phyloP scores from a whole-genome alignment of 2,329 filamentous ascomycete genomes.

The Rhytidhysteron rufulum region DNA sequence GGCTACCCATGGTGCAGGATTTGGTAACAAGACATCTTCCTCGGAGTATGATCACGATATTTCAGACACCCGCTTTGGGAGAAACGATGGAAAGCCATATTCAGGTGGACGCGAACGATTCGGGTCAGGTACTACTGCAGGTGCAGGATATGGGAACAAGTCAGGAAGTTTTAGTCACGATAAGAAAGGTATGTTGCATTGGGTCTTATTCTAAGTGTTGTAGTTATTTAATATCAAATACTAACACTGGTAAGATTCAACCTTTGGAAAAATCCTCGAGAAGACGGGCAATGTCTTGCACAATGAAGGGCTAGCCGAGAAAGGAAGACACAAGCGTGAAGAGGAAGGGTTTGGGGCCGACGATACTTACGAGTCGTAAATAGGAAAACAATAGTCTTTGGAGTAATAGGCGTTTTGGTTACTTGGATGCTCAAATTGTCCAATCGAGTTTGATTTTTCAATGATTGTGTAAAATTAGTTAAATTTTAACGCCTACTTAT shows the following conservation, averaged over 20 bases:
- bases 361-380: too few relatives aligned
- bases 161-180: conserved; percentile 20
- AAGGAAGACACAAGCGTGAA: conserved; percentile 51
- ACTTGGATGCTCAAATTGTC: too few relatives aligned
- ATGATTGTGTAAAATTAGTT: too few relatives aligned
- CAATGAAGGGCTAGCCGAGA: conserved; percentile 46
- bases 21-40: conserved; percentile 34
- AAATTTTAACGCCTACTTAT: too few relatives aligned
- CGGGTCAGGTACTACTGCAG: conserved; percentile 29
- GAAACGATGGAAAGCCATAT: conserved; percentile 5
- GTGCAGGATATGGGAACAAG: conserved; percentile 39
- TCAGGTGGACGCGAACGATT: conserved; percentile 5
- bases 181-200: conserved; percentile 14
- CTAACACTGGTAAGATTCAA: conserved; percentile 38
- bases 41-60: conserved; percentile 10
- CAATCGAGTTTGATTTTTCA: too few relatives aligned
- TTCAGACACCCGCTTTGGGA: conserved; percentile 17
- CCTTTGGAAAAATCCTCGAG: conserved; percentile 56
- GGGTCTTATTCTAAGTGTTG: background rate
- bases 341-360: conserved; percentile 16
- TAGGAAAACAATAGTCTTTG: too few relatives aligned
- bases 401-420: too few relatives aligned
- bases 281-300: conserved; percentile 52
- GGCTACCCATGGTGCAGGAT: conserved; percentile 30
- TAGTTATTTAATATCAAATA: background rate